A percentile compares a stretch with the other conserved stretches of the same genome.
Conservation (phyloP, 2,329 filamentous ascomycete genomes). For the Hymenoscyphus scutula region DNA sequence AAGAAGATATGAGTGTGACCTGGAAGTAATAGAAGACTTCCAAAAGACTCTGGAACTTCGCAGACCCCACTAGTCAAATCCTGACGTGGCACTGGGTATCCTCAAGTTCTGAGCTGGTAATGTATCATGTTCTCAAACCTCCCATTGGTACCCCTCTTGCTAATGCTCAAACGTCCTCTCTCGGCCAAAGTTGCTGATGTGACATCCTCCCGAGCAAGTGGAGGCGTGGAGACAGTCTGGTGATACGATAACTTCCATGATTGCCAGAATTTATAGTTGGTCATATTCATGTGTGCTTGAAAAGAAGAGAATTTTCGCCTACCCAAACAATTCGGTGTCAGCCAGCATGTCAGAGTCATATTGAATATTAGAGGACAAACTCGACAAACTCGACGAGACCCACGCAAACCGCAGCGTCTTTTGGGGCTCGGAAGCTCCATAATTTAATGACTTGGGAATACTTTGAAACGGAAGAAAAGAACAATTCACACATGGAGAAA, state of each 20-base stretch:
- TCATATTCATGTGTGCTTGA: not conserved
- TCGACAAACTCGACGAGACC: not conserved
- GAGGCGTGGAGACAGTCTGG: not conserved
- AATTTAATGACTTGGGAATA: not conserved
- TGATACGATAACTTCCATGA: not conserved
- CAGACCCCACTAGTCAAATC: not conserved
- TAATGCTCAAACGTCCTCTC: not conserved
- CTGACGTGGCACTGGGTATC: not conserved
- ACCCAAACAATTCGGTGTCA: not conserved
- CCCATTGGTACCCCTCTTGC: not conserved
- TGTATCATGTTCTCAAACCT: not conserved
- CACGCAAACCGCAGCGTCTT: not conserved
- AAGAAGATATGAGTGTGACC: not conserved
- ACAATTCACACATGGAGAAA: not conserved
- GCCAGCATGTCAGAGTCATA: not conserved
- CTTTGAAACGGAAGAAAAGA: not conserved
- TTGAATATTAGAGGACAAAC: not conserved
- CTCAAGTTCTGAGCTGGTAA: not conserved
- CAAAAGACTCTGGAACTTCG: not conserved
- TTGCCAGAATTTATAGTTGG: not conserved
- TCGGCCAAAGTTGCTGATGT: slow-evolving; percentile 1
- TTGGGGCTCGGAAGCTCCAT: not conserved
- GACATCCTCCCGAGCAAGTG: slow-evolving; percentile 2
- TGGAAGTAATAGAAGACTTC: not conserved
- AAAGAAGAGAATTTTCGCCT: not conserved